Percentiles rank a stretch among this genome's conserved stretches.
phyloP scores from a whole-genome alignment of 139 green algal species.

The Chlorella sp. region DNA sequence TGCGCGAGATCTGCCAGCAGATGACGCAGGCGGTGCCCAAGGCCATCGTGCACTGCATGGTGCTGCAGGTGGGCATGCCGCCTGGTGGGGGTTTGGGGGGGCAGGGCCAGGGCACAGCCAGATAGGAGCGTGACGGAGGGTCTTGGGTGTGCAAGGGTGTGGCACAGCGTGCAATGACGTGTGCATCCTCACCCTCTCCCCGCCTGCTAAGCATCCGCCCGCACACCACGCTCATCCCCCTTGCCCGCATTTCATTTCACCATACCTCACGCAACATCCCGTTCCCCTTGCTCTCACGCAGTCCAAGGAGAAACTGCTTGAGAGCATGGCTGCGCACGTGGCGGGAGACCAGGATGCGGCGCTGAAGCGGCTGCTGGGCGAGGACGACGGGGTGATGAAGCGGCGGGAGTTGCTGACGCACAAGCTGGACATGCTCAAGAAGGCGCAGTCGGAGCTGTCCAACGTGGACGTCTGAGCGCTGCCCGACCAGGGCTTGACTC shows the following conservation, averaged over 20 bases:
- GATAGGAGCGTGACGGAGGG: too few species aligned
- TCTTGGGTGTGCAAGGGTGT: background rate
- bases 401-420: slow-evolving; percentile 57
- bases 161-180: too few species aligned
- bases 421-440: slow-evolving; percentile 61
- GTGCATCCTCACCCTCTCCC: too few species aligned
- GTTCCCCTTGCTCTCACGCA: slow-evolving; percentile 47
- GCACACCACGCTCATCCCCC: background rate
- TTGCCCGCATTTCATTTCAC: background rate
- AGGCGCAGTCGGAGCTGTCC: slow-evolving; percentile 50
- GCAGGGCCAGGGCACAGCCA: background rate
- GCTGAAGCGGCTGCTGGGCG: slow-evolving; percentile 83
- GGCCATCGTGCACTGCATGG: slow-evolving; percentile 91
- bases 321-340: slow-evolving; percentile 77
- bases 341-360: slow-evolving; percentile 79
- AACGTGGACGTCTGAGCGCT: slow-evolving; percentile 40
- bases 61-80: slow-evolving; percentile 39
- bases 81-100: background rate
- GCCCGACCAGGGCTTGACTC: too few species aligned
- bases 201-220: too few species aligned
- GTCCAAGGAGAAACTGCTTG: slow-evolving; percentile 82
- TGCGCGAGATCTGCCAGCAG: slow-evolving; percentile 88
- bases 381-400: slow-evolving; percentile 84
- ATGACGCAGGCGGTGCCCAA: slow-evolving; percentile 93
- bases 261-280: background rate